A percentile compares a stretch with the other conserved stretches of the same genome.
These are phyloP conservation scores for Penicillium arizonense DNA, from an alignment of 495 filamentous ascomycete species.

Conservation along the genomic window DNA sequence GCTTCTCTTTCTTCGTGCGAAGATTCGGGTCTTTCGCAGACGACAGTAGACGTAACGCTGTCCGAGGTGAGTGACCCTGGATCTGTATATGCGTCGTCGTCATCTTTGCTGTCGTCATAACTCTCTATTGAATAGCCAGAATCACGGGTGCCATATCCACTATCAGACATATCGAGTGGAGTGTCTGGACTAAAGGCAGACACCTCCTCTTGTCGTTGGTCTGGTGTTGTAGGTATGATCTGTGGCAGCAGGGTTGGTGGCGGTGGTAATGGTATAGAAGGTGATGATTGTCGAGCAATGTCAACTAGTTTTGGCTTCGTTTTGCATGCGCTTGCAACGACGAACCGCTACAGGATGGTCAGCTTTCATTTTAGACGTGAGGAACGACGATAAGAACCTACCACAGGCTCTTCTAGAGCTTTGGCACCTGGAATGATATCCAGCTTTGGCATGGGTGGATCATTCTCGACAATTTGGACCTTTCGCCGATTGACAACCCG, in stretches of 20 bases:
- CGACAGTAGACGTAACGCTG: constrained; percentile 27
- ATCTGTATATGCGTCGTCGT: constrained; percentile 31
- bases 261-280: constrained; percentile 17
- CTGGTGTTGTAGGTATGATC: constrained; percentile 35
- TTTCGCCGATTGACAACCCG: constrained; percentile 35
- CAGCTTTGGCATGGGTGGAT: constrained; percentile 31
- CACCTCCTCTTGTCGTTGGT: constrained; percentile 40
- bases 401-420: constrained; percentile 30
- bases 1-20: constrained; percentile 16
- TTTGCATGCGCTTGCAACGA: constrained; percentile 43
- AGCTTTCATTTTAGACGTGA: not conserved
- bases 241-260: constrained; percentile 24
- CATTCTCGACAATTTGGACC: constrained; percentile 43
- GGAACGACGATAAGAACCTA: constrained; percentile 10
- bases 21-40: constrained; percentile 23
- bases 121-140: constrained; percentile 29
- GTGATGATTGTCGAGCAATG: constrained; percentile 43
- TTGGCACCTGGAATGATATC: constrained; percentile 27
- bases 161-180: constrained; percentile 39
- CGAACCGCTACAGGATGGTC: constrained; percentile 28
- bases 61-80: constrained; percentile 32
- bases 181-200: constrained; percentile 49
- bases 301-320: constrained; percentile 42
- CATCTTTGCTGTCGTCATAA: constrained; percentile 24
- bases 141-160: constrained; percentile 35